Evolutionary conservation across 1,284 basidiomycete genomes (phyloP), one percentile per base, ranked within the genome.

Genomic region (Exobasidium cylindrosporum): DNA sequence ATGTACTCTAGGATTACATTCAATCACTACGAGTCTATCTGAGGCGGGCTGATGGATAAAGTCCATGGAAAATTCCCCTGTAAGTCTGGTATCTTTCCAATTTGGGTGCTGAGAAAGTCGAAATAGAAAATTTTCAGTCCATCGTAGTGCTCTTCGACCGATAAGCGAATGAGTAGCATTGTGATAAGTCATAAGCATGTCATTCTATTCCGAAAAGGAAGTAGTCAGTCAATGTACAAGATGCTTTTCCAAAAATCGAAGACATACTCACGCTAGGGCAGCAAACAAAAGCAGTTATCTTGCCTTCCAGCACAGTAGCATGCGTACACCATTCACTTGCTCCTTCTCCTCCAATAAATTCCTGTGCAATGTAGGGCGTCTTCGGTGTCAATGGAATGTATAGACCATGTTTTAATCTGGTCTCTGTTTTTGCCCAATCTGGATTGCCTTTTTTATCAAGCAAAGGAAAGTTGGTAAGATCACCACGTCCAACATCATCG

Each of bases 141-240:
- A 82, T 40, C 67, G 56, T 58, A 81, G 74, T 0, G 81, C 80
- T 6, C 73, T 65, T 29, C 68, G 64, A 28, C 81, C 81, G 30
- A 81, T 74, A 10, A 63, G 57, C 6, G 71, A 65, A 28, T 69
- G 62, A 4, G 79, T 80, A 4, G 72, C 74, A 57, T 80, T 73
- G 56, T 79, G 77, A 64, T 83, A 83, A 0, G 81, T 81, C 82
- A 82, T 82, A 52, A 83, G 72, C 81, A 83, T 82, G 68, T 82
- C 81, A 69, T 81, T 82, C 64, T 65, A 54, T 50, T 26, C 5
- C 6, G 30, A 10, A n/a, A n/a, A n/a, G n/a, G n/a, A n/a, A n/a
- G n/a, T n/a, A n/a, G n/a, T n/a, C n/a, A n/a, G n/a, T n/a, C n/a
- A n/a, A n/a, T n/a, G n/a, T n/a, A n/a, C n/a, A n/a, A n/a, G n/a